Percentiles rank a stretch among this genome's conserved stretches.
These are phyloP conservation scores for Alisma plantagoaquatica DNA, from an alignment of 106 monocot genomes.

Conservation along the genomic window DNA sequence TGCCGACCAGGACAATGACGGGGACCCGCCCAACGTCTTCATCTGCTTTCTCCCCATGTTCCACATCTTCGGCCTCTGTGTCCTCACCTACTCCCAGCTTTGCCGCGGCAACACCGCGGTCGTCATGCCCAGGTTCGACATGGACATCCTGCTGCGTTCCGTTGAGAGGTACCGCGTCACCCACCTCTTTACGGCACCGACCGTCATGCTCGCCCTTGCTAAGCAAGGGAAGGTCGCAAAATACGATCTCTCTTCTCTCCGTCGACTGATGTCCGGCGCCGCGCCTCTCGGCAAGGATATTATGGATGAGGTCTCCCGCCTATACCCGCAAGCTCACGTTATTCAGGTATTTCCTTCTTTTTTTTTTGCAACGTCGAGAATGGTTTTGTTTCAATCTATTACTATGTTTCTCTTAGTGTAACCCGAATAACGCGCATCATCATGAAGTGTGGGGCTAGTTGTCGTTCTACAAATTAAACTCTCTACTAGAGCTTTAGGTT, in stretches of 20 bases:
- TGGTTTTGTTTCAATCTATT: no score
- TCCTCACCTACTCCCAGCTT: slow-evolving; percentile 50
- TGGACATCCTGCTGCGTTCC: slow-evolving; percentile 34
- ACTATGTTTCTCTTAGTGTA: no score
- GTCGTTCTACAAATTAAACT: no score
- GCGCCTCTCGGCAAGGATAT: slow-evolving; percentile 71
- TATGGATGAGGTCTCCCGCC: slow-evolving; percentile 45
- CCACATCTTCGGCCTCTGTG: slow-evolving; percentile 55
- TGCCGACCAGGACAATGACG: slow-evolving; percentile 29
- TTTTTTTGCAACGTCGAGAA: no score
- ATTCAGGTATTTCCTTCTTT: slow-evolving; percentile 37
- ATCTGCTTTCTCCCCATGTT: slow-evolving; percentile 85
- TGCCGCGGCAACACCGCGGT: slow-evolving; percentile 53
- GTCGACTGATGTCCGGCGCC: slow-evolving; percentile 37
- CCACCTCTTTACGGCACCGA: slow-evolving; percentile 47
- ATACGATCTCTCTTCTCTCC: slow-evolving; percentile 58
- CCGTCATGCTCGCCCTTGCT: slow-evolving; percentile 76
- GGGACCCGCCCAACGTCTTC: slow-evolving; percentile 32
- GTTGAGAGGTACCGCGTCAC: slow-evolving; percentile 44
- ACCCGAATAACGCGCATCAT: no score
- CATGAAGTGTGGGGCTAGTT: no score
- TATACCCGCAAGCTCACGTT: slow-evolving; percentile 21
- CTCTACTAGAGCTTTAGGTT: no score
- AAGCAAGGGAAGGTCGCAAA: slow-evolving; percentile 49
- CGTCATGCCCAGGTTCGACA: slow-evolving; percentile 53